Evolutionary conservation across 805 yeast genomes (phyloP).

Genomic region (Wickerhamomyces chaumierensis): DNA sequence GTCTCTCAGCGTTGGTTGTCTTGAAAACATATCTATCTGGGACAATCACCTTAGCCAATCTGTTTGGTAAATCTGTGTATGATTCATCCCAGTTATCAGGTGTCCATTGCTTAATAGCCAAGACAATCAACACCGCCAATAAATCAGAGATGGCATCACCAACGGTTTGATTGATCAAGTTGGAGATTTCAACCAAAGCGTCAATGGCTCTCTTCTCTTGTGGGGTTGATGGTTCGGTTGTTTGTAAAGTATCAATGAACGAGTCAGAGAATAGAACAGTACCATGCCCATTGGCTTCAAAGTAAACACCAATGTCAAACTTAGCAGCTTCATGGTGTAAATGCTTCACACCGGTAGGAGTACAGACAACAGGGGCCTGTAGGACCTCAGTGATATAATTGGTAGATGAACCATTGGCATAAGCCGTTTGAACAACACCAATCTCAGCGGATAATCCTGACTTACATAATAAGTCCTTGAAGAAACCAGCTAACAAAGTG

Average conservation of each 20-base stretch:
- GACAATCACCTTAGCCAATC: slow-evolving; percentile 70
- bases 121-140: slow-evolving; percentile 60
- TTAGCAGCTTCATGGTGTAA: slow-evolving; percentile 81
- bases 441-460: slow-evolving; percentile 30
- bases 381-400: slow-evolving; percentile 49
- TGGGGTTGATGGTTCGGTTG: slow-evolving; percentile 25
- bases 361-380: slow-evolving; percentile 70
- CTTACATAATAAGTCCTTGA: slow-evolving; percentile 39
- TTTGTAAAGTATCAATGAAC: slow-evolving; percentile 29
- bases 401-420: slow-evolving; percentile 92
- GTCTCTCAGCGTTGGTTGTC: slow-evolving; percentile 87
- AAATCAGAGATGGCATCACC: slow-evolving; percentile 97
- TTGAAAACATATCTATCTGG: slow-evolving; percentile 68
- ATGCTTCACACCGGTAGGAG: slow-evolving; percentile 95
- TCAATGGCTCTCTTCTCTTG: slow-evolving; percentile 38
- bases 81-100: slow-evolving; percentile 67
- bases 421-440: slow-evolving; percentile 96
- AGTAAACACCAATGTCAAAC: slow-evolving; percentile 87
- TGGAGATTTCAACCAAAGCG: slow-evolving; percentile 48
- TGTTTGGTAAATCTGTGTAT: slow-evolving; percentile 82
- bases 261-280: slow-evolving; percentile 71
- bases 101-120: slow-evolving; percentile 41
- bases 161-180: slow-evolving; percentile 89
- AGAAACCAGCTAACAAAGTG: slow-evolving; percentile 64
- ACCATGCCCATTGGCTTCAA: slow-evolving; percentile 99